Conservation (phyloP, 225 moss, liverwort and hornwort species). For the Rhytidiadelphus loreus region DNA sequence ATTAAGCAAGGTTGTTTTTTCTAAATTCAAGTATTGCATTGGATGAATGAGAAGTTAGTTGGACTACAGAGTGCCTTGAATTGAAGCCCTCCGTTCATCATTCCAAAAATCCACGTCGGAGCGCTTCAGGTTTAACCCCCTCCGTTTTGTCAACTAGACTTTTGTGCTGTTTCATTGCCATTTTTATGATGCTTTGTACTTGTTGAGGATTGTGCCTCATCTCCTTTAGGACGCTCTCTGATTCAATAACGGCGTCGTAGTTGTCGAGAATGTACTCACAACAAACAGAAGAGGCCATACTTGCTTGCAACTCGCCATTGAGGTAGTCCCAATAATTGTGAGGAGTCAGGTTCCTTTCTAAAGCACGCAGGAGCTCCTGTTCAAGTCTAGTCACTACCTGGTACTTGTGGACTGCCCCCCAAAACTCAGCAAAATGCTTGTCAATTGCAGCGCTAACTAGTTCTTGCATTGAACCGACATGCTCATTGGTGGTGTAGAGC, state of each 20-base stretch:
- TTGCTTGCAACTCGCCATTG: not conserved
- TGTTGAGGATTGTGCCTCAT: not conserved
- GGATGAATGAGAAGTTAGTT: no score
- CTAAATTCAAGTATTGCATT: no score
- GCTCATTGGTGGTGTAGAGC: not conserved
- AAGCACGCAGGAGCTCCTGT: not conserved
- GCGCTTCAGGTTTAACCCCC: not conserved
- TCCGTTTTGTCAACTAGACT: no score
- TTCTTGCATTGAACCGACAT: fast-evolving
- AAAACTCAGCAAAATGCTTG: not conserved
- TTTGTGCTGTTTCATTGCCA: not conserved
- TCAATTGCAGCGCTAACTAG: not conserved
- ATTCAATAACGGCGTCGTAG: not conserved
- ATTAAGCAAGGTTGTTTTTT: no score
- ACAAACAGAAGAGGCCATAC: not conserved
- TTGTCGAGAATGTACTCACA: not conserved
- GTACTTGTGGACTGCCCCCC: not conserved
- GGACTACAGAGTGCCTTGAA: no score
- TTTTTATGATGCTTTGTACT: not conserved
- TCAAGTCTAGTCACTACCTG: not conserved
- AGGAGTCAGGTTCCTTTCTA: not conserved
- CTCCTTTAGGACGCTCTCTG: not conserved
- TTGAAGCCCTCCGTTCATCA: no score
- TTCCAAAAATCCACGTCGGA: no score
- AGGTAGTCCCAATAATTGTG: not conserved